Percentiles rank a stretch among this genome's conserved stretches.
Conservation (phyloP, 768 basidiomycete species). For the Lentinula aciculospora region DNA sequence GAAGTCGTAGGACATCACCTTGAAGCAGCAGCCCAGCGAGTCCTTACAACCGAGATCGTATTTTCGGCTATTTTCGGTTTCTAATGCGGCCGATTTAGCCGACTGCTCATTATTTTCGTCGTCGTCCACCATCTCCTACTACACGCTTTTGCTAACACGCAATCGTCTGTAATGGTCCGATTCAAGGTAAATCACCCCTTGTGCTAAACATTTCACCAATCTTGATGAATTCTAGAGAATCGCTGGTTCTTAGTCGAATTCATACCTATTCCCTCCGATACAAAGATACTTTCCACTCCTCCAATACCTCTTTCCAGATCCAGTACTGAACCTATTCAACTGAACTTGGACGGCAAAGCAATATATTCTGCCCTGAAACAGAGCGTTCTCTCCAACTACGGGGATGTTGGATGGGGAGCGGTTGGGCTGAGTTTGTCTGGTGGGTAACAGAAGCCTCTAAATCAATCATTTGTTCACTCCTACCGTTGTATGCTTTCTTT, state of each 20-base stretch:
- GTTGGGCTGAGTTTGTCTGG: conserved; percentile 68
- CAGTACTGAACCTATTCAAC: neutral
- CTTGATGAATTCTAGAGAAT: conserved; percentile 44
- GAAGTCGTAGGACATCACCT: too few relatives aligned
- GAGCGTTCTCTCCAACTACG: conserved; percentile 68
- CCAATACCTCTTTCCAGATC: neutral
- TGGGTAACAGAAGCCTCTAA: conserved; percentile 22
- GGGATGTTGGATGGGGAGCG: conserved; percentile 83
- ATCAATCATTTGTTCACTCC: neutral
- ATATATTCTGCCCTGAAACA: conserved; percentile 68
- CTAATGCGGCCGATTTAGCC: too few relatives aligned
- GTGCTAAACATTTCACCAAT: conserved; percentile 4
- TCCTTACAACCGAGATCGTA: too few relatives aligned
- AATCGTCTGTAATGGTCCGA: conserved; percentile 47
- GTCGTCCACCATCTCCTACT: neutral
- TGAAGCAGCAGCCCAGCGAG: too few relatives aligned
- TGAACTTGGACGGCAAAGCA: conserved; percentile 49
- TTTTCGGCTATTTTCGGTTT: too few relatives aligned
- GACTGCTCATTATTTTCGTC: neutral
- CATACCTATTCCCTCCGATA: conserved; percentile 36
- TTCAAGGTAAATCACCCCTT: conserved; percentile 48
- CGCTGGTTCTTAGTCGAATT: conserved; percentile 89
- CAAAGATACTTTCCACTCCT: conserved; percentile 15
- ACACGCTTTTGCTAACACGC: neutral
- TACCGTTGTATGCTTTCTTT: too few relatives aligned